phyloP scores from a whole-genome alignment of 2,329 filamentous ascomycete genomes.

The Cladophialophora yegresii region DNA sequence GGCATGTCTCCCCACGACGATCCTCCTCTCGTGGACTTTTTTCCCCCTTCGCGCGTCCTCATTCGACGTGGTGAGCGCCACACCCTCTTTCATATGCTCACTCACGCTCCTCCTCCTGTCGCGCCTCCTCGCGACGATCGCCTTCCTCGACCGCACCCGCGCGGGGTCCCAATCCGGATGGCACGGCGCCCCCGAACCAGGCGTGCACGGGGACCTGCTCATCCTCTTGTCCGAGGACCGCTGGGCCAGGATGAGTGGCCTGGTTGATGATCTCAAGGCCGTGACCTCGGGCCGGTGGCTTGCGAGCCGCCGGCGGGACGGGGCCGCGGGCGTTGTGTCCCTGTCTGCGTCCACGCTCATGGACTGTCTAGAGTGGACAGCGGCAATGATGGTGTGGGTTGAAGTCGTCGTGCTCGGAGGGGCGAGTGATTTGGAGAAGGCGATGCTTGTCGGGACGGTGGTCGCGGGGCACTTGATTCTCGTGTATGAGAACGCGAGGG shows the following conservation, averaged over 20 bases:
- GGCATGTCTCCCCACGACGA: neutral
- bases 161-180: slow-evolving; percentile 40
- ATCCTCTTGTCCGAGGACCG: slow-evolving; percentile 57
- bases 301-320: slow-evolving; percentile 49
- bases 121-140: slow-evolving; percentile 58
- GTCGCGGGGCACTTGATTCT: slow-evolving; percentile 57
- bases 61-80: slow-evolving; percentile 16
- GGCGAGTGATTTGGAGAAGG: slow-evolving; percentile 55
- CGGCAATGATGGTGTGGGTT: slow-evolving; percentile 61
- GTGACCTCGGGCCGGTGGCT: slow-evolving; percentile 62
- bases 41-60: too few species aligned
- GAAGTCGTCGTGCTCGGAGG: slow-evolving; percentile 60
- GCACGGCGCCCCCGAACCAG: slow-evolving; percentile 44
- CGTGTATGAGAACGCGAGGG: slow-evolving; percentile 56
- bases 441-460: slow-evolving; percentile 56
- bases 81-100: slow-evolving; percentile 49
- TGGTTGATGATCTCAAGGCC: slow-evolving; percentile 59
- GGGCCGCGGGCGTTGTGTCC: too few species aligned
- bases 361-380: slow-evolving; percentile 35
- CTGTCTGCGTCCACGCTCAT: slow-evolving; percentile 47
- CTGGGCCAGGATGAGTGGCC: slow-evolving; percentile 57
- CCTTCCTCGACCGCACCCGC: slow-evolving; percentile 56
- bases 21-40: slow-evolving; percentile 1
- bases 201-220: slow-evolving; percentile 51
- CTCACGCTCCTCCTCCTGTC: slow-evolving; percentile 56